A percentile compares a stretch with the other conserved stretches of the same genome.
Conservation (phyloP, 225 moss, liverwort and hornwort species). For the Thuidium tamariscinum region DNA sequence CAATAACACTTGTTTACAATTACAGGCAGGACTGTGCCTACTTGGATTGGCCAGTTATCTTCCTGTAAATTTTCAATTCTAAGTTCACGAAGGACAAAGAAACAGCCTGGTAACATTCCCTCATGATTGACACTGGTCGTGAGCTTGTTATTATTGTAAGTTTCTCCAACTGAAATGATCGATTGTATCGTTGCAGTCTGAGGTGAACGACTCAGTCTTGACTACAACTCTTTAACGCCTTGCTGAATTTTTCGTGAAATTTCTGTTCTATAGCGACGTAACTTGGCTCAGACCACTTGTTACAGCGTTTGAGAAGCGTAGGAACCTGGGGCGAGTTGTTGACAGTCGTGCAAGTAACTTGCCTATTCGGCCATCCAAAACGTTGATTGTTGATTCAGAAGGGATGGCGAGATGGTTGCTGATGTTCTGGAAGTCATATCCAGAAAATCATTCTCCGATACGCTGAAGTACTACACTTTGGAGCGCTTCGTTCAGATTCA, state of each 20-base stretch:
- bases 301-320: neutral
- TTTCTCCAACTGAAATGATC: neutral
- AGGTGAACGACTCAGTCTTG: neutral
- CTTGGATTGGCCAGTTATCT: constrained; percentile 8
- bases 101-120: neutral
- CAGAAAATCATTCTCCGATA: neutral
- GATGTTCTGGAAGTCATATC: neutral
- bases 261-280: neutral
- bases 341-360: neutral
- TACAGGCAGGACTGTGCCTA: constrained; percentile 27
- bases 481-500: neutral
- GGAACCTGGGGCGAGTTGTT: neutral
- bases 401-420: neutral
- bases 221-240: neutral
- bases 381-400: neutral
- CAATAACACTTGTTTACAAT: constrained; percentile 6
- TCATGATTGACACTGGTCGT: neutral
- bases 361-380: neutral
- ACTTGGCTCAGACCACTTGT: neutral
- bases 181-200: neutral
- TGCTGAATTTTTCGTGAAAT: neutral
- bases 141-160: neutral
- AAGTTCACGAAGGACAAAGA: constrained; percentile 4
- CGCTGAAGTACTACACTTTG: neutral
- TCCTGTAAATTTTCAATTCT: constrained; percentile 13